Conservation (phyloP, 2,329 filamentous ascomycete genomes). For the Cladosporium sp. region DNA sequence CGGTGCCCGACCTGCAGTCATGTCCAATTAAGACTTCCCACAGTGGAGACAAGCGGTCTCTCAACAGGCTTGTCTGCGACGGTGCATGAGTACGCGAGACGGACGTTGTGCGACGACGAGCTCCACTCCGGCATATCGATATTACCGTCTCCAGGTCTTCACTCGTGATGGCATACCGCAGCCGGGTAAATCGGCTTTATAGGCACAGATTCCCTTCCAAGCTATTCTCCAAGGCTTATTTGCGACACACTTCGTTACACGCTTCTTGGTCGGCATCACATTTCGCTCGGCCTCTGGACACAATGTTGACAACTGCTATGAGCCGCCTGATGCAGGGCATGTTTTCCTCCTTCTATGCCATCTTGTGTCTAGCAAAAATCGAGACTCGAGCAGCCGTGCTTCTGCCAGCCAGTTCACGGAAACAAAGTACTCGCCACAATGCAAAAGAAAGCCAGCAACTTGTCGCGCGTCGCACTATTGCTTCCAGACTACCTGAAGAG, state of each 20-base stretch:
- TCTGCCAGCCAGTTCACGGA: neutral
- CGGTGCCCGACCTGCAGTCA: neutral
- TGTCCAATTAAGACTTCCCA: neutral
- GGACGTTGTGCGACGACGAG: conserved; percentile 10
- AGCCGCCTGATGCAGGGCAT: conserved; percentile 1
- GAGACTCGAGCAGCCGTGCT: conserved; percentile 1
- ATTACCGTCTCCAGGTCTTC: neutral
- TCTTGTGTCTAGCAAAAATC: conserved; percentile 4
- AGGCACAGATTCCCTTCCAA: conserved; percentile 4
- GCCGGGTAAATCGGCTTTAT: conserved; percentile 3
- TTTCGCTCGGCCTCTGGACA: neutral
- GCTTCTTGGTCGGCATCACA: neutral
- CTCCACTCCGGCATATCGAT: neutral
- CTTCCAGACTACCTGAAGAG: neutral
- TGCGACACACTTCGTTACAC: neutral
- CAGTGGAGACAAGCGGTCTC: neutral
- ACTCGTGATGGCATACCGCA: neutral
- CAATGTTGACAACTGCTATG: neutral
- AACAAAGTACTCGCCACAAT: neutral
- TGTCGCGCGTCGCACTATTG: neutral
- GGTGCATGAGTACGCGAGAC: conserved; percentile 2
- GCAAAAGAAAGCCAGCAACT: neutral
- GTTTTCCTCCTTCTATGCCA: conserved; percentile 6
- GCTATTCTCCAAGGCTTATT: conserved; percentile 4
- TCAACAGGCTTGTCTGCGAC: neutral